Base-by-base conservation (phyloP, 2,329 filamentous ascomycete species). In the Herpotrichia juniperi region DNA sequence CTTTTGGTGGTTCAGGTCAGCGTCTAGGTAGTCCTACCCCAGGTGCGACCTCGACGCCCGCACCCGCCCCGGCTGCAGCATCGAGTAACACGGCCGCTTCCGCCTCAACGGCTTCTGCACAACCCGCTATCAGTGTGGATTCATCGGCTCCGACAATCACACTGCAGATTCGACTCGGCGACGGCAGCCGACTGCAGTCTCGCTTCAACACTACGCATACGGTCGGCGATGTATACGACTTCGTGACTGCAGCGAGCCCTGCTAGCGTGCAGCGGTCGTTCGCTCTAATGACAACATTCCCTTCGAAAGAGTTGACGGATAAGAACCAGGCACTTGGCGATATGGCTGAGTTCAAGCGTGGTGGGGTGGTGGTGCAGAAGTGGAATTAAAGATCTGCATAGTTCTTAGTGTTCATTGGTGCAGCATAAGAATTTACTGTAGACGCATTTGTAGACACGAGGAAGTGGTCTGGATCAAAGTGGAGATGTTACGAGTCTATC, bases 161-260 rank as follows among this genome's bases (percentile, higher is more conserved):
- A 55, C 80, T 96, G 34, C 87, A 91, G 62, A 87, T 96, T 51
- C 88, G 91, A 65, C 82, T 94, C 50, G 89, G 87, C 1, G 87
- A 93, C 59, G 91, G 90, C 32, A 88, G 88, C 1, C 83, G 90
- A 37, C 77, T 94, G 21, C 85, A 87, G n/a, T 89, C 88, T 22
- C 84, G 90, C 8, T 96, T 96, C 77, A 94, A 94, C 76, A 87
- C 87, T 0, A 87, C 83, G 0, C 87, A 91, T 62, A 94, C 90
- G 0, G 76, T 96, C 42, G 87, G 85, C 14, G 88, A 93, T 59
- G 82, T 96, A 8, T 93, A 94, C 72, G 78, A 80, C 8, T 93
- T 93, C 63, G 84, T 93, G 54, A 78, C 83, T 52, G 79, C 82
- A n/a, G 82, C 89, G 0, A 87, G 83, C 22, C 71, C 85, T 0